Conservation (phyloP, 2,329 filamentous ascomycete species). For the Aspergillus sp. region DNA sequence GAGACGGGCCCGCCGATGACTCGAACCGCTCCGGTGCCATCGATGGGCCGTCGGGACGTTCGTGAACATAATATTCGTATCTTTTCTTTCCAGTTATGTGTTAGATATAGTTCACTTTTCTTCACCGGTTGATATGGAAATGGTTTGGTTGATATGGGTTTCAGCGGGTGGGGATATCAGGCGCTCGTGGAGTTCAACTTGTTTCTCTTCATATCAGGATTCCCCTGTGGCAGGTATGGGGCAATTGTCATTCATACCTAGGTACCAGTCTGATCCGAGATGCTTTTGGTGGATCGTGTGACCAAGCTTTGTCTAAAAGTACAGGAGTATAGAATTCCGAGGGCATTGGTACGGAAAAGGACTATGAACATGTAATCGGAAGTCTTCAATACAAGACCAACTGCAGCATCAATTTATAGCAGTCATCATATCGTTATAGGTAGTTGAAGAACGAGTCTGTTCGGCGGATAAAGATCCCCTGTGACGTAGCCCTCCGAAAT, state of each 20-base stretch:
- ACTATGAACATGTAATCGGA: too few species aligned
- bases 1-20: slow-evolving; percentile 26
- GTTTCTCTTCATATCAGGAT: slow-evolving; percentile 1
- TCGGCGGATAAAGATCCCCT: background rate
- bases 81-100: slow-evolving; percentile 13
- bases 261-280: background rate
- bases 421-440: background rate
- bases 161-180: slow-evolving; percentile 14
- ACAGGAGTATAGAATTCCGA: too few species aligned
- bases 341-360: too few species aligned
- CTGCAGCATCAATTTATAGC: too few species aligned
- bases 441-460: background rate
- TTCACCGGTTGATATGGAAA: background rate
- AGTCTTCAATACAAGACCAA: too few species aligned
- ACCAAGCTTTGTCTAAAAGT: too few species aligned
- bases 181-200: slow-evolving; percentile 7
- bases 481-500: background rate
- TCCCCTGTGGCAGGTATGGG: background rate
- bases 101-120: slow-evolving; percentile 12
- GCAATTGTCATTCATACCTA: background rate
- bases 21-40: slow-evolving; percentile 18
- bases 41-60: slow-evolving; percentile 15
- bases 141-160: background rate
- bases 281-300: background rate
- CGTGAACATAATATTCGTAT: slow-evolving; percentile 8